Conservation (phyloP, 1,284 basidiomycete genomes). For the Chondrostereum purpureum region DNA sequence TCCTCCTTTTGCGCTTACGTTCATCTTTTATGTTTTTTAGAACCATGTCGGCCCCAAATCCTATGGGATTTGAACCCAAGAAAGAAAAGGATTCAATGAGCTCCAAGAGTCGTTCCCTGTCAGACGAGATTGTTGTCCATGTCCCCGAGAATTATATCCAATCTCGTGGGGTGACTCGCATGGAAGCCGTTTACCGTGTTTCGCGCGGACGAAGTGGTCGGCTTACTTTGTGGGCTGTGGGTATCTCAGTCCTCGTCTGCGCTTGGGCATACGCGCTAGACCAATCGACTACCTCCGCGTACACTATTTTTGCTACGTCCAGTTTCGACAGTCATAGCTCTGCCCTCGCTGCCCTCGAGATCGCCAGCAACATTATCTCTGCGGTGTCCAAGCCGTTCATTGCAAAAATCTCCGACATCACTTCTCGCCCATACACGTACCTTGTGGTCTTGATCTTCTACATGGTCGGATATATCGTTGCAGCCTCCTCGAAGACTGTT, state of each 20-base stretch:
- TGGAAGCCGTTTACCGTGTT: constrained; percentile 11
- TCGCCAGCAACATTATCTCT: constrained; percentile 18
- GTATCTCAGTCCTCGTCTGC: constrained; percentile 12
- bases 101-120: too few relatives aligned
- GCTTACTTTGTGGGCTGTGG: constrained; percentile 10
- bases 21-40: too few relatives aligned
- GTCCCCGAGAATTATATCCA: constrained; percentile 8
- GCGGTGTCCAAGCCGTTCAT: constrained; percentile 20
- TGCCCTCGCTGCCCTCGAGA: constrained; percentile 11
- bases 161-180: constrained; percentile 12
- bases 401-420: constrained; percentile 20
- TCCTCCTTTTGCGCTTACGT: too few relatives aligned
- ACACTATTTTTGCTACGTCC: constrained; percentile 11
- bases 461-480: constrained; percentile 18
- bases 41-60: too few relatives aligned
- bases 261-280: constrained; percentile 15
- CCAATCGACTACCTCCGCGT: constrained; percentile 10
- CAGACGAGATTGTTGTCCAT: too few relatives aligned
- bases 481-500: constrained; percentile 16
- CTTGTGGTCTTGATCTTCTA: constrained; percentile 17
- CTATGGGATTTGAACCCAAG: too few relatives aligned
- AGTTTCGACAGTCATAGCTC: constrained; percentile 11
- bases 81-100: too few relatives aligned
- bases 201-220: constrained; percentile 6
- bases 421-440: constrained; percentile 11